These are phyloP conservation scores for Euphorbia pulcherrima DNA, from an alignment of 345 rosid species.

Conservation along the genomic window DNA sequence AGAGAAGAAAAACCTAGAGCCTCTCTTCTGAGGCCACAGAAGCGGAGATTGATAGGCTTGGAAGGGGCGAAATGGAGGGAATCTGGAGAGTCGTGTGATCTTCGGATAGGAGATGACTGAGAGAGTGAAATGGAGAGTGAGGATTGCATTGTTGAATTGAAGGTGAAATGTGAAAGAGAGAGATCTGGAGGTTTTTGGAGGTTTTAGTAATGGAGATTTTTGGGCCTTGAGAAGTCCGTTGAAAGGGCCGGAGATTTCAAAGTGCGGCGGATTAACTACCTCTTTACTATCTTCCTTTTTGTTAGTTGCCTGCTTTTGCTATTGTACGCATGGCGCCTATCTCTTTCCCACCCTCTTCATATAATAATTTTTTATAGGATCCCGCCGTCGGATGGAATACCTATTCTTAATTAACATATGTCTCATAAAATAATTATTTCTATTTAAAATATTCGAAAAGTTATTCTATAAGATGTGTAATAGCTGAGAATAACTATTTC, in stretches of 20 bases:
- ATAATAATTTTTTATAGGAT: too few relatives aligned
- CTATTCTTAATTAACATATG: too few relatives aligned
- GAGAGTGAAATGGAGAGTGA: conserved; percentile 41
- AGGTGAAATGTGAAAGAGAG: conserved; percentile 39
- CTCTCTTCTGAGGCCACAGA: conserved; percentile 75
- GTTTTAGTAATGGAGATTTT: neutral
- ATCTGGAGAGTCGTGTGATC: conserved; percentile 30
- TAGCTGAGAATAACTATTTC: too few relatives aligned
- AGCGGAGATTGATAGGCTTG: conserved; percentile 55
- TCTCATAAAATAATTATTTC: too few relatives aligned
- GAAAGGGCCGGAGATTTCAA: conserved; percentile 54
- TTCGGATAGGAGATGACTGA: conserved; percentile 31
- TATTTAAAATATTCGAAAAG: too few relatives aligned
- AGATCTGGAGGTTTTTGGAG: neutral
- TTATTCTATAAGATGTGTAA: too few relatives aligned
- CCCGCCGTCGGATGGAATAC: too few relatives aligned
- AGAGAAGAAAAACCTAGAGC: conserved; percentile 39
- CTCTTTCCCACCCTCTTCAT: neutral
- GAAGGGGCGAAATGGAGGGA: conserved; percentile 20
- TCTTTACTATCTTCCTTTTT: conserved; percentile 1
- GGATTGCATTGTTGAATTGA: too few relatives aligned
- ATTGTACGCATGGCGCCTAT: conserved; percentile 13
- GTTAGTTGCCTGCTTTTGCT: conserved; percentile 2
- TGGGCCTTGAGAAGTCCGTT: conserved; percentile 45
- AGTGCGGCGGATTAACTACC: conserved; percentile 53